Base-by-base conservation (phyloP, 2,329 filamentous ascomycete genomes). In the Aureobasidium zeae region DNA sequence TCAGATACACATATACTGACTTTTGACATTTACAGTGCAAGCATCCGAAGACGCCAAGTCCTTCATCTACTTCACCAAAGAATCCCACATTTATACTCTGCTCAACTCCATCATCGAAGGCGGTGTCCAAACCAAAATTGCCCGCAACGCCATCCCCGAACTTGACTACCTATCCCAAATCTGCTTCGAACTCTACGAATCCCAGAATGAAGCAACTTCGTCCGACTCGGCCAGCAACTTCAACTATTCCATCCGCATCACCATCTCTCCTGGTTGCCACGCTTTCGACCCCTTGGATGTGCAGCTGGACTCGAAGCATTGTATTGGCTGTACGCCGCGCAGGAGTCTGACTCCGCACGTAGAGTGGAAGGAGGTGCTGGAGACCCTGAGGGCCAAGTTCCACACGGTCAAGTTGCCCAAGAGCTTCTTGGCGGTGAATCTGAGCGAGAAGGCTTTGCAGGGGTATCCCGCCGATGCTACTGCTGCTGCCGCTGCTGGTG, bases 51-150 rank as follows among this genome's bases (percentile, higher is more conserved):
- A 93, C 52, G 87, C 88, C 32, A 95, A 95, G 60, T 89, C 83
- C 2, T 96, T 96, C 70, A 86, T 96, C 65, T 98, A 98, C 68
- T 98, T 98, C 64, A 98, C 91, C 51, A 98, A 98, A 64, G 91
- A 98, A 65, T 94, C 86, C 1, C 91, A 98, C 62, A 95, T 98
- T 51, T 98, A 98, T 67, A 98, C 91, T 4, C 74, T 98, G 4
- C 76, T 98, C 47, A 98, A 98, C 63, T 96, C 89, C 62, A 96
- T 98, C 53, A 76, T 98, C 19, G 91, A 98, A 62, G 91, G 93
- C 48, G 93, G 91, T 21, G 85, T 98, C 52, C 84, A 93, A 58
- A 95, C 89, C 17, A 98, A 98, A 68, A 96, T 98, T 58, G 83
- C 86, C 55, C 83, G 93, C 26, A 88, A 86, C 56, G 87, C 86